Conservation (phyloP, 257 asterid species). For the Mitragyna speciosa region DNA sequence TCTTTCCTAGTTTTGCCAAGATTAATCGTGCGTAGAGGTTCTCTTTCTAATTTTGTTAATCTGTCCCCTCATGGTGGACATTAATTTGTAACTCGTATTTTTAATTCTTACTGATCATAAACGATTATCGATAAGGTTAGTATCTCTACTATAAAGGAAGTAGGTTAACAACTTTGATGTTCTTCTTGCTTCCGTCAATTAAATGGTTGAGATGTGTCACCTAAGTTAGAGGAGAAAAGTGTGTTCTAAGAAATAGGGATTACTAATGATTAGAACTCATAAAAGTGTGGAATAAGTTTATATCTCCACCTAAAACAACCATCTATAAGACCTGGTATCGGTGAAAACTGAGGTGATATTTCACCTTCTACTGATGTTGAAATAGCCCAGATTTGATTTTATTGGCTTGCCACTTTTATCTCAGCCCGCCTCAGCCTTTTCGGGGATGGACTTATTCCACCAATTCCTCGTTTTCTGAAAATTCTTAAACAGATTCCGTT, state of each 20-base stretch:
- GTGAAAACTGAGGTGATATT: background rate
- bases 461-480: slow-evolving; percentile 4
- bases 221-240: slow-evolving; percentile 21
- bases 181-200: slow-evolving; percentile 12
- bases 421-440: background rate
- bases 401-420: slow-evolving; percentile 5
- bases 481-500: background rate
- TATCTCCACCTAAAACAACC: slow-evolving; percentile 15
- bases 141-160: slow-evolving; percentile 11
- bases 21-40: too few species aligned
- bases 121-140: background rate
- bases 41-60: too few species aligned
- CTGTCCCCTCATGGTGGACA: too few species aligned
- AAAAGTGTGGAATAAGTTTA: slow-evolving; percentile 10
- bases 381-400: background rate
- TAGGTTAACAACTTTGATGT: slow-evolving; percentile 12
- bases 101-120: background rate
- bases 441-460: background rate
- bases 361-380: slow-evolving; percentile 18
- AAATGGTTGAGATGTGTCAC: slow-evolving; percentile 26
- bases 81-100: too few species aligned
- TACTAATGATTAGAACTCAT: background rate
- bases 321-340: slow-evolving; percentile 6
- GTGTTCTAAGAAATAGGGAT: background rate
- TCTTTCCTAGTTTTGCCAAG: too few species aligned